phyloP scores from a whole-genome alignment of 768 basidiomycete genomes.

The Boletus huronensis region DNA sequence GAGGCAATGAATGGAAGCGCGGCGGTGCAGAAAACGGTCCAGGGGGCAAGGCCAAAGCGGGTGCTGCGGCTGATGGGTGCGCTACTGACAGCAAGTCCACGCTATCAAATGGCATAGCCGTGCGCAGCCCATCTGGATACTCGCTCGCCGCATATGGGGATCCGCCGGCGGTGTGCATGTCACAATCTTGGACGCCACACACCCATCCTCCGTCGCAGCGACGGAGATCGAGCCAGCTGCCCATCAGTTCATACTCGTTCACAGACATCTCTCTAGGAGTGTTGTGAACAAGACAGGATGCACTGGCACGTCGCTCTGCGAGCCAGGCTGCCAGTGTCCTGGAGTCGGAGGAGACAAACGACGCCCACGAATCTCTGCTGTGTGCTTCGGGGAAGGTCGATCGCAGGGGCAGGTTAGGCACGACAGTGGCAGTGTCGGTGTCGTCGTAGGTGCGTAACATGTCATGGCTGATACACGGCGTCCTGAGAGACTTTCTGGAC shows the following conservation, averaged over 20 bases:
- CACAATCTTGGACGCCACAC: slow-evolving; percentile 30
- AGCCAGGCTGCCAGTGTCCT: slow-evolving; percentile 36
- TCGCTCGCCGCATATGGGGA: slow-evolving; percentile 30
- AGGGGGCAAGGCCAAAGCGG: slow-evolving; percentile 7
- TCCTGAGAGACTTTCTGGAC: slow-evolving; percentile 13
- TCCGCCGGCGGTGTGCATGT: slow-evolving; percentile 32
- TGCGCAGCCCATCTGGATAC: slow-evolving; percentile 15
- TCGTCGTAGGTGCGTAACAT: slow-evolving; percentile 10
- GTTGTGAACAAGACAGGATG: slow-evolving; percentile 26
- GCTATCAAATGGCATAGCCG: slow-evolving; percentile 26
- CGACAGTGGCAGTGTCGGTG: background rate
- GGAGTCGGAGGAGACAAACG: slow-evolving; percentile 35
- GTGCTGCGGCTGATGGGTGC: background rate
- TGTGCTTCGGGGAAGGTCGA: slow-evolving; percentile 3
- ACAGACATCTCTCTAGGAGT: slow-evolving; percentile 36
- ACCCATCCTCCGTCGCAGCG: slow-evolving; percentile 22
- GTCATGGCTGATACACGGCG: slow-evolving; percentile 6
- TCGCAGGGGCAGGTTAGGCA: background rate
- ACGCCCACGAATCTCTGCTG: slow-evolving; percentile 25
- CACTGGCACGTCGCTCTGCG: slow-evolving; percentile 34
- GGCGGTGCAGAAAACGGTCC: slow-evolving; percentile 18
- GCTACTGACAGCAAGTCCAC: slow-evolving; percentile 12
- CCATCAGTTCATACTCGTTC: slow-evolving; percentile 45
- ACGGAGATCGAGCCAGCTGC: slow-evolving; percentile 43
- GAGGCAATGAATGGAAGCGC: slow-evolving; percentile 26